Evolutionary conservation across 2,329 filamentous ascomycete genomes (phyloP).

Genomic region (Fusarium sp.): DNA sequence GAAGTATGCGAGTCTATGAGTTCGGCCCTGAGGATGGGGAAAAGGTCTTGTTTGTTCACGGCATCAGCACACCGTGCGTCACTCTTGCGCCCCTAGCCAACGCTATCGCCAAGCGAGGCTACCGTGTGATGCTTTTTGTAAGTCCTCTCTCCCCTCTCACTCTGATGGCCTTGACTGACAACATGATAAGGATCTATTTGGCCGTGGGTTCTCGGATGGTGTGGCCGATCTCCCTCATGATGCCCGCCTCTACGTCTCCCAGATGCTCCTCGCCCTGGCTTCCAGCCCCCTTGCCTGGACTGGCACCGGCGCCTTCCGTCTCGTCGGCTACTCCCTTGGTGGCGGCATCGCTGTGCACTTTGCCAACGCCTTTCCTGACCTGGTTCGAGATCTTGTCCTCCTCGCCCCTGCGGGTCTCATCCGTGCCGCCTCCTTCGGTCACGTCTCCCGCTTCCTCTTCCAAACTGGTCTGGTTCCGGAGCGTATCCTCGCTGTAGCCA

Average conservation of each 20-base stretch:
- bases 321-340: conserved; percentile 85
- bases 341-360: conserved; percentile 83
- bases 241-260: conserved; percentile 76
- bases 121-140: conserved; percentile 83
- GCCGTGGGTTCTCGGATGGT: conserved; percentile 73
- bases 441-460: conserved; percentile 62
- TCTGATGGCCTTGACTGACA: conserved; percentile 19
- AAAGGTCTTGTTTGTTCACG: conserved; percentile 83
- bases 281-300: conserved; percentile 79
- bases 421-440: conserved; percentile 63
- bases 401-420: conserved; percentile 85
- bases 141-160: conserved; percentile 29
- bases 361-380: conserved; percentile 74
- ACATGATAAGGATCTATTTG: conserved; percentile 69
- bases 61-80: conserved; percentile 85
- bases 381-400: conserved; percentile 77
- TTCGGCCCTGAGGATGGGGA: conserved; percentile 79
- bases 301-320: conserved; percentile 64
- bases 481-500: conserved; percentile 59
- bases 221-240: conserved; percentile 77
- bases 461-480: conserved; percentile 65
- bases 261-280: conserved; percentile 76
- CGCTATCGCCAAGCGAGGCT: conserved; percentile 74
- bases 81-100: conserved; percentile 75
- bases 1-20: conserved; percentile 82